Percentiles rank a stretch among this genome's conserved stretches.
Evolutionary conservation across 345 rosid genomes (phyloP).

Genomic region (Noccaea caerulescens): DNA sequence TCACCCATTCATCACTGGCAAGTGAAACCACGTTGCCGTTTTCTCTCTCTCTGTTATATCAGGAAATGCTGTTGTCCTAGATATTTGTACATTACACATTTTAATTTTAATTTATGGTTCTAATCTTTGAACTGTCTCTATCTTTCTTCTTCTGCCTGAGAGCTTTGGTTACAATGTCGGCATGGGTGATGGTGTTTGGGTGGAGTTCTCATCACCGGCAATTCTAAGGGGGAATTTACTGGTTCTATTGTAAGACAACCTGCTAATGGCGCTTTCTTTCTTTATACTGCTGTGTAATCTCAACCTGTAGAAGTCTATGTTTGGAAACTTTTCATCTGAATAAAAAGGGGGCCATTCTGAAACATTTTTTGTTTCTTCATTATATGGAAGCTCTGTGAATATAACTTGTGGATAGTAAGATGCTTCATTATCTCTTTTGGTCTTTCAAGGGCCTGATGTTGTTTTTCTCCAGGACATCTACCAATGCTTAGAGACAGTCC

Average conservation of each 20-base stretch:
- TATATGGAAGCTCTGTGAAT: not conserved
- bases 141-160: slow-evolving; percentile 66
- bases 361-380: not conserved
- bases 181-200: slow-evolving; percentile 64
- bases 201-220: slow-evolving; percentile 68
- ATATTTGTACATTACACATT: slow-evolving; percentile 61
- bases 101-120: slow-evolving; percentile 65
- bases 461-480: slow-evolving; percentile 88
- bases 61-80: slow-evolving; percentile 75
- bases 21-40: slow-evolving; percentile 87
- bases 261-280: slow-evolving; percentile 70
- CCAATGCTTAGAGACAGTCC: slow-evolving; percentile 78
- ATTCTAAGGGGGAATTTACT: slow-evolving; percentile 84
- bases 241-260: slow-evolving; percentile 96
- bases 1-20: slow-evolving; percentile 99
- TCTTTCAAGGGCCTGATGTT: slow-evolving; percentile 67
- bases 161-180: slow-evolving; percentile 57
- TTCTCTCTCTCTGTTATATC: slow-evolving; percentile 53
- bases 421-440: slow-evolving; percentile 34
- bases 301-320: slow-evolving; percentile 51
- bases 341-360: slow-evolving; percentile 37
- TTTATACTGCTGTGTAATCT: slow-evolving; percentile 51
- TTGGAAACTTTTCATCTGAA: slow-evolving; percentile 32
- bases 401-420: slow-evolving; percentile 4
- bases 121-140: slow-evolving; percentile 78